phyloP scores from a whole-genome alignment of 2,329 filamentous ascomycete species.

The Colletotrichum camelliae region DNA sequence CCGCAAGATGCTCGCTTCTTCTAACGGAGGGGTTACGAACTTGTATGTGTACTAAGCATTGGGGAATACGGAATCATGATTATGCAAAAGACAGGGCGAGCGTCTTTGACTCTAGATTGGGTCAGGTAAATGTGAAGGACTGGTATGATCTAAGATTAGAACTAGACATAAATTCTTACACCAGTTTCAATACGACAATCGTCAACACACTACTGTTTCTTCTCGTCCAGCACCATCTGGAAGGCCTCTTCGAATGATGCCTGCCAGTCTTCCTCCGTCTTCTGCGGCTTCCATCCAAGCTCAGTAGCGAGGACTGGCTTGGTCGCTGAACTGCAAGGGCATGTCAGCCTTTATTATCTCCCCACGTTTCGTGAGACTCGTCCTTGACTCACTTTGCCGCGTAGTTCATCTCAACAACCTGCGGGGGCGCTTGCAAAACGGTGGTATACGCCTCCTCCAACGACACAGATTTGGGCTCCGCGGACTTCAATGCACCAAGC shows the following conservation, averaged over 20 bases:
- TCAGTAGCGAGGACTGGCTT: conserved; percentile 27
- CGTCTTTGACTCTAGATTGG: not conserved
- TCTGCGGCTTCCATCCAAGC: conserved; percentile 37
- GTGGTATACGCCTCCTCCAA: not conserved
- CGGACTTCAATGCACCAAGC: conserved; percentile 33
- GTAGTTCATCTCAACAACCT: conserved; percentile 12
- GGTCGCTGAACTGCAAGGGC: conserved; percentile 18
- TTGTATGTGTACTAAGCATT: conserved; percentile 31
- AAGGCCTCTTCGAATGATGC: conserved; percentile 25
- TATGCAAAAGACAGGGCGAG: not conserved
- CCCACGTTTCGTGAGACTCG: fast-evolving
- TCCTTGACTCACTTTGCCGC: not conserved
- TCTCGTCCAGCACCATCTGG: not conserved
- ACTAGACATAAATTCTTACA: not conserved
- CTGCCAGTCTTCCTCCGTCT: conserved; percentile 31
- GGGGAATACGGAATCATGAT: not conserved
- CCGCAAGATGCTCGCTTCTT: conserved; percentile 29
- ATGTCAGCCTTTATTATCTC: not conserved
- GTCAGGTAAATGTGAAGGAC: not conserved
- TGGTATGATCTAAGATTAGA: not conserved
- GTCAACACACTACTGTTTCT: not conserved
- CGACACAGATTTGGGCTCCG: not conserved
- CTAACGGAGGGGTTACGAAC: conserved; percentile 25
- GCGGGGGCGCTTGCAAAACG: not conserved
- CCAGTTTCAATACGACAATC: not conserved